Conservation (phyloP, 2,329 filamentous ascomycete genomes). For the Talaromyces sp. region DNA sequence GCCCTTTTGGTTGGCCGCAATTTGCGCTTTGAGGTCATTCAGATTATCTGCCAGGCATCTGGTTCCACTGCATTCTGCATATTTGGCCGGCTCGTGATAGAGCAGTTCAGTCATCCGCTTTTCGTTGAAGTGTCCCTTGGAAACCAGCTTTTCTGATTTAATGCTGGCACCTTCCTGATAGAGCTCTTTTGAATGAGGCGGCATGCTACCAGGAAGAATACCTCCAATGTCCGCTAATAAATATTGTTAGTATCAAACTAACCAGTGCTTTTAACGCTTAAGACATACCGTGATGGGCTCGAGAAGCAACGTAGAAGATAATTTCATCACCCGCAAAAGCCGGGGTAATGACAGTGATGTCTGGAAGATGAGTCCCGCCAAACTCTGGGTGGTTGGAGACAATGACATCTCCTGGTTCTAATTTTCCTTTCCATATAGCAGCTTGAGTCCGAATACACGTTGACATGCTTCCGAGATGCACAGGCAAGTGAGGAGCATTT, state of each 20-base stretch:
- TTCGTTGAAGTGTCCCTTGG: slow-evolving; percentile 59
- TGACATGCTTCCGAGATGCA: slow-evolving; percentile 74
- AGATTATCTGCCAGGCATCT: slow-evolving; percentile 72
- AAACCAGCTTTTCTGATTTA: slow-evolving; percentile 48
- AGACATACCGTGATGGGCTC: slow-evolving; percentile 67
- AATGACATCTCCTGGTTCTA: slow-evolving; percentile 70
- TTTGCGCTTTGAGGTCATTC: slow-evolving; percentile 75
- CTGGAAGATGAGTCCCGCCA: slow-evolving; percentile 71
- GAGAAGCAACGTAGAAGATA: slow-evolving; percentile 67
- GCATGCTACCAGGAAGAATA: slow-evolving; percentile 72
- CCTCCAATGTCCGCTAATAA: slow-evolving; percentile 65
- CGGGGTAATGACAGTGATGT: slow-evolving; percentile 70
- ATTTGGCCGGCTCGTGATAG: slow-evolving; percentile 62
- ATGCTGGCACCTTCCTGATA: slow-evolving; percentile 62
- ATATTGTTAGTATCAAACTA: slow-evolving; percentile 8
- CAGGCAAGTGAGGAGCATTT: slow-evolving; percentile 70
- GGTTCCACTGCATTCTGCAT: slow-evolving; percentile 68
- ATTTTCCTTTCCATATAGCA: slow-evolving; percentile 69
- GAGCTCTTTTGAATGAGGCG: slow-evolving; percentile 62
- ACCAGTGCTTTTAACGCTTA: background rate
- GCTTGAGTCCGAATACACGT: slow-evolving; percentile 71
- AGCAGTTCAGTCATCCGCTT: slow-evolving; percentile 63
- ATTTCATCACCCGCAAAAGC: slow-evolving; percentile 65
- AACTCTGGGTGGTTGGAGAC: slow-evolving; percentile 76
- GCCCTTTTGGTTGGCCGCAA: slow-evolving; percentile 76